phyloP scores from a whole-genome alignment of 768 basidiomycete species.

The Cystobasidium onofrii region DNA sequence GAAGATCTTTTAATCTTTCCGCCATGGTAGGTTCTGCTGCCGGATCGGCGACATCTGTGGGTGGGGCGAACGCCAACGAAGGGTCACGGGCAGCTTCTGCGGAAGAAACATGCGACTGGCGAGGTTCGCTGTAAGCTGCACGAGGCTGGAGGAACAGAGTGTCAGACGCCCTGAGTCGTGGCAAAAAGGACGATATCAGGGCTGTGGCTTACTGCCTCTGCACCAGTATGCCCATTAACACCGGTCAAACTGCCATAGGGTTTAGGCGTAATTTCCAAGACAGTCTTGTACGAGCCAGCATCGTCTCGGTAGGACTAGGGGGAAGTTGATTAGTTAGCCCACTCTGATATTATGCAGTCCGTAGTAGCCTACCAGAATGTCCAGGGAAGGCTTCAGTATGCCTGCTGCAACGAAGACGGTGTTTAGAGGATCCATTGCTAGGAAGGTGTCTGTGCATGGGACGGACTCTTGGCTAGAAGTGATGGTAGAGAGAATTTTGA shows the following conservation, averaged over 20 bases:
- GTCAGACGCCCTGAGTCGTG: neutral
- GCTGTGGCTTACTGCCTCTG: neutral
- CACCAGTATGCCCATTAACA: neutral
- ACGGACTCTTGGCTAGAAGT: neutral
- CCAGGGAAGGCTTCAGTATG: neutral
- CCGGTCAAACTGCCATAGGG: neutral
- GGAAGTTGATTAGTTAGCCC: no score
- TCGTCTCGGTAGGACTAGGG: neutral
- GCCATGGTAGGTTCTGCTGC: conserved; percentile 86
- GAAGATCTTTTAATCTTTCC: conserved; percentile 70
- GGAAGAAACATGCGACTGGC: neutral
- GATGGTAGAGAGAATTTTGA: neutral
- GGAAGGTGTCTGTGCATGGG: neutral
- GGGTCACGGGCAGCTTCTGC: neutral
- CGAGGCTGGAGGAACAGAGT: neutral
- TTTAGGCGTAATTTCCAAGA: neutral
- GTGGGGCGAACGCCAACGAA: conserved; percentile 43
- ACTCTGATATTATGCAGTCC: no score
- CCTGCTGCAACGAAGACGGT: neutral
- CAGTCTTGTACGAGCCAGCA: neutral
- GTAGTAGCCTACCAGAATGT: neutral
- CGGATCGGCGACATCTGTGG: conserved; percentile 70
- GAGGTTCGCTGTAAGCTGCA: neutral
- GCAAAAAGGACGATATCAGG: neutral
- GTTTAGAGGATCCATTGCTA: neutral